Evolutionary conservation across 768 basidiomycete genomes (phyloP), one percentile per base, ranked within the genome.

Genomic region (Phlebiopsis gigantea): DNA sequence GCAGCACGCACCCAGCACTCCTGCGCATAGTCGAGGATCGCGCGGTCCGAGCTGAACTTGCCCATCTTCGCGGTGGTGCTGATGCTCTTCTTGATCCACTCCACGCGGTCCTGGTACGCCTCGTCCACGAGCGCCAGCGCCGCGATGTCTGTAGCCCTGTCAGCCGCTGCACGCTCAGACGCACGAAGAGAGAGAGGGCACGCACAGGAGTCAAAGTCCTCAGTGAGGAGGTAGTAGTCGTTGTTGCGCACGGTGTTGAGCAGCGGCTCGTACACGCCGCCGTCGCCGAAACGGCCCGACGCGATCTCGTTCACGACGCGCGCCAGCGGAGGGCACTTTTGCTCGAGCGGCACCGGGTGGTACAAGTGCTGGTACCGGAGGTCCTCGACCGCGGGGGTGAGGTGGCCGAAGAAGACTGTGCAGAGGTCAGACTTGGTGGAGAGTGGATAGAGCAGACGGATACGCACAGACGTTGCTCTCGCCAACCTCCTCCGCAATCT

Each of bases 401-500:
- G 72, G 69, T 91, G 84, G 21, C 92, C 92, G 66, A 93, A 93
- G 79, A 94, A 92, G 82, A 93, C 89, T 90, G 43, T 31, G 6
- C 21, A 53, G 41, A 31, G 52, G 7, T 34, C 31, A 14, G 14
- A 7, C 31, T 34, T 34, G 31, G 7, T 12, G 34, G 8, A 39
- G 34, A 39, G 8, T n/a, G n/a, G n/a, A n/a, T n/a, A n/a, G n/a
- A n/a, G 7, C 2, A 1, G 57, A 58, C 57, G 57, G 47, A 31
- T 69, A 88, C 84, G 78, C 69, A 90, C 90, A 93, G 65, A 94
- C 93, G 69, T 96, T 92, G 65, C 81, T 84, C 67, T 93, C 91
- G 28, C 95, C 96, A 46, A 93, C 87, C 69, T 97, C 94, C 66
- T 98, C 93, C 4, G 92, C 94, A 62, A 98, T 98, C 75, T 98